Base-by-base conservation (phyloP, 2,329 filamentous ascomycete genomes). In the Elsinoe fawcettii region DNA sequence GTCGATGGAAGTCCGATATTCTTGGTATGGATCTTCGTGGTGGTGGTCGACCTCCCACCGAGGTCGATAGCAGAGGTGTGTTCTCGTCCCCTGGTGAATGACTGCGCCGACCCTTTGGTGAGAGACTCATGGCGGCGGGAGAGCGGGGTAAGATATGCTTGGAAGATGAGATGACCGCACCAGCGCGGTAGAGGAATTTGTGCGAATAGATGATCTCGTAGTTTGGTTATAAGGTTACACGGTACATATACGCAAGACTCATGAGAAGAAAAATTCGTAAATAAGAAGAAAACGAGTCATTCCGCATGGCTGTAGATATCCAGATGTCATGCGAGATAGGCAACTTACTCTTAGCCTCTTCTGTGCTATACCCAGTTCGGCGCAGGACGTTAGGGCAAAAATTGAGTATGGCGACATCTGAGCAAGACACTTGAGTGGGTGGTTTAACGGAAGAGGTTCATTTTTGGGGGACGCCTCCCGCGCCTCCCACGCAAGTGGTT, bases 131-230 rank as follows among this genome's bases (percentile, higher is more conserved):
- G 30, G 14, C 14, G 18, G 49, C 32, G 34, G n/a, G n/a, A n/a
- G 25, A 51, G 46, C 46, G 46, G 46, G 46, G 46, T 51, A 51
- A 37, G 41, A 18, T 23, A 46, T n/a, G 41, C 41, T 46, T 46
- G 41, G 41, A 25, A 46, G 16, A 5, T 23, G 12, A 46, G 41
- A 22, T 9, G 22, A 46, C 20, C 9, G 11, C 41, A 30, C 22
- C 18, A 46, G 4, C 20, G 5, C 20, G 9, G 4, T 25, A 9
- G 12, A n/a, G n/a, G 41, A 25, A 25, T 14, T 8, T 44, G 41
- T 44, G 7, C 18, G 11, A 23, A 4, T 14, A 14, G 14, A 23
- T 6, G 41, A 23, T 16, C 16, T 23, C 12, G 8, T 30, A 5
- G 34, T 12, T 12, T 37, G 5, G 3, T 37, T 37, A 5, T 5